These are phyloP conservation scores for Agrostemma githago DNA, from an alignment of 148 eudicot species.

Conservation along the genomic window DNA sequence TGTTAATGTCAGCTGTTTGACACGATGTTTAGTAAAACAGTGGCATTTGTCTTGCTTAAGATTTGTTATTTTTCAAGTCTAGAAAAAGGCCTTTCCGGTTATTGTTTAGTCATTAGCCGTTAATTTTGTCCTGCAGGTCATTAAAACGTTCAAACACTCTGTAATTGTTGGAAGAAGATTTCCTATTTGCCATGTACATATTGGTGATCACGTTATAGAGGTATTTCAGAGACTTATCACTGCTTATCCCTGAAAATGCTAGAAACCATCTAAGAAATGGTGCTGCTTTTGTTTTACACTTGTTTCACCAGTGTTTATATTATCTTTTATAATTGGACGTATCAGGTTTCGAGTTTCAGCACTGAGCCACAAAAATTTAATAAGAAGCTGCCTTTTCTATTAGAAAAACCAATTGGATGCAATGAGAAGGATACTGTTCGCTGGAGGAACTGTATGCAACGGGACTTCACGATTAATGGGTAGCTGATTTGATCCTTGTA, in stretches of 20 bases:
- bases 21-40: not conserved
- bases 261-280: not conserved
- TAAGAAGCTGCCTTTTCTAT: constrained; percentile 25
- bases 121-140: constrained; percentile 38
- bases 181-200: constrained; percentile 77
- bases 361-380: constrained; percentile 36
- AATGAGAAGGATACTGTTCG: constrained; percentile 64
- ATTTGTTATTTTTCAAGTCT: not conserved
- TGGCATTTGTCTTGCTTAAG: not conserved
- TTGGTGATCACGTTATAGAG: constrained; percentile 51
- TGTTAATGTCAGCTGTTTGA: not conserved
- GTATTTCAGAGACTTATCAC: constrained; percentile 23
- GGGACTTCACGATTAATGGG: constrained; percentile 98
- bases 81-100: not conserved
- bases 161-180: constrained; percentile 62
- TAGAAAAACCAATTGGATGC: constrained; percentile 34
- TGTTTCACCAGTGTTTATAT: not conserved
- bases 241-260: not conserved
- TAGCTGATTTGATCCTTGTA: constrained; percentile 40
- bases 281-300: not conserved
- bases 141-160: constrained; percentile 41
- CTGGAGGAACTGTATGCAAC: constrained; percentile 72
- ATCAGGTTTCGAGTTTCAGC: constrained; percentile 87
- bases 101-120: constrained; percentile 1
- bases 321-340: constrained; percentile 12